Evolutionary conservation across 2,329 filamentous ascomycete species (phyloP).

Genomic region (Colletotrichum theobromicola): DNA sequence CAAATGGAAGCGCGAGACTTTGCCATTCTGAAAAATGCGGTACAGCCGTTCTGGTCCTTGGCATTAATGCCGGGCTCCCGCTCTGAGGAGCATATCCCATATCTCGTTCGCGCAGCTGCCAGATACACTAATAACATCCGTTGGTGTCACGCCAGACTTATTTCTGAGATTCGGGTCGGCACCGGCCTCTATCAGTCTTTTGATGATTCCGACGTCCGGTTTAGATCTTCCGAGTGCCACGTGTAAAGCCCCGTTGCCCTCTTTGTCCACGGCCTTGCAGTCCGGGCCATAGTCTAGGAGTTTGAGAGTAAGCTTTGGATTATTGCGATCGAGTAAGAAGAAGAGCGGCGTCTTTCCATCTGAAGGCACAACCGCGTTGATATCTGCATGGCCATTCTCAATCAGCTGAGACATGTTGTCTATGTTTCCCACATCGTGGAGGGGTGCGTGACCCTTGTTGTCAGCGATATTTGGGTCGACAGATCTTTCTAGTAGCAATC

Average conservation of each 20-base stretch:
- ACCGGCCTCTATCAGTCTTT: constrained; percentile 20
- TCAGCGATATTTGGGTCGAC: constrained; percentile 26
- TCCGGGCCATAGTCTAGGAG: constrained; percentile 23
- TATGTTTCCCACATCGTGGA: constrained; percentile 7
- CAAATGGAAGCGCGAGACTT: background rate
- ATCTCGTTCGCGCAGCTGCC: background rate
- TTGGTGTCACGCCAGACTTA: constrained; percentile 17
- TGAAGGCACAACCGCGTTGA: constrained; percentile 26
- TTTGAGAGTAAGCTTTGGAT: background rate
- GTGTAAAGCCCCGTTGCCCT: constrained; percentile 27
- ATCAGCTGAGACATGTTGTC: constrained; percentile 27
- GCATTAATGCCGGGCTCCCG: constrained; percentile 27
- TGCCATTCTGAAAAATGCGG: constrained; percentile 18
- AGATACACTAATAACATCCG: background rate
- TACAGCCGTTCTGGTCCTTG: constrained; percentile 19
- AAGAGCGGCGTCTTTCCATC: constrained; percentile 25
- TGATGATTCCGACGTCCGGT: background rate
- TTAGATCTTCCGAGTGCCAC: background rate
- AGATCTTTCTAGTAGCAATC: constrained; percentile 26
- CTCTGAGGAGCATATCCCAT: constrained; percentile 15
- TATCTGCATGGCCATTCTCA: constrained; percentile 24
- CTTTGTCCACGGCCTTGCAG: constrained; percentile 19
- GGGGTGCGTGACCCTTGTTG: constrained; percentile 16
- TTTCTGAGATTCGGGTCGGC: constrained; percentile 27
- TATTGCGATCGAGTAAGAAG: background rate